Conservation (phyloP, 495 filamentous ascomycete species). For the Penicillium paxilli region DNA sequence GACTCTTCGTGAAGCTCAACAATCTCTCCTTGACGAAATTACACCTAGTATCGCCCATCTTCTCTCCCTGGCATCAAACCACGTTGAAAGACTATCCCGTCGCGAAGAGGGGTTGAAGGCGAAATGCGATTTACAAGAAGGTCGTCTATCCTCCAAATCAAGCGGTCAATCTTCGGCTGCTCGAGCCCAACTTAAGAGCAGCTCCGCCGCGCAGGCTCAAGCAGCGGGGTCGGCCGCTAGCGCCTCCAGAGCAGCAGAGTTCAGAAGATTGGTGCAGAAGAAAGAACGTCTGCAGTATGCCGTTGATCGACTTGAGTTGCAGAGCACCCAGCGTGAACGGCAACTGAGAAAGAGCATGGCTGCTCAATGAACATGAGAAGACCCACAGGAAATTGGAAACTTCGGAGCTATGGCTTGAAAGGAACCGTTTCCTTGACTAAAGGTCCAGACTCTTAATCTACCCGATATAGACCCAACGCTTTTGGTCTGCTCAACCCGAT, state of each 20-base stretch:
- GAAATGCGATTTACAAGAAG: constrained; percentile 69
- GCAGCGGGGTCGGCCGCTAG: constrained; percentile 29
- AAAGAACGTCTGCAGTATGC: constrained; percentile 78
- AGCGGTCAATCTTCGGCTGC: constrained; percentile 27
- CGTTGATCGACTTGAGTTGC: constrained; percentile 69
- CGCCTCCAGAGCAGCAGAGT: constrained; percentile 57
- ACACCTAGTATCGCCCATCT: constrained; percentile 70
- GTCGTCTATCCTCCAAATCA: constrained; percentile 52
- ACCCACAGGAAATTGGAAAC: too few relatives aligned
- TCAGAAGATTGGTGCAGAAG: constrained; percentile 68
- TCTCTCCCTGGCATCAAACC: constrained; percentile 60
- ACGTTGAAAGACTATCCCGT: constrained; percentile 73
- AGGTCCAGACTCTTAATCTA: too few relatives aligned
- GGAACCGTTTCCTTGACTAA: too few relatives aligned
- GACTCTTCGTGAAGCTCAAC: constrained; percentile 66
- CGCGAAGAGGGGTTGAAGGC: constrained; percentile 70
- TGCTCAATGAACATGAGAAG: constrained; percentile 31
- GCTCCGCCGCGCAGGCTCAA: constrained; percentile 24
- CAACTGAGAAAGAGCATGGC: constrained; percentile 82
- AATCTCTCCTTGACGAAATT: constrained; percentile 68
- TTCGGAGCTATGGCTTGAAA: too few relatives aligned
- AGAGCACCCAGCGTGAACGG: constrained; percentile 65
- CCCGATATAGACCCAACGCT: too few relatives aligned
- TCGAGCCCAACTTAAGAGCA: constrained; percentile 22
- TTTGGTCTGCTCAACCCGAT: too few relatives aligned